Base-by-base conservation (phyloP, 1,284 basidiomycete species). In the Cryptococcus sp. region DNA sequence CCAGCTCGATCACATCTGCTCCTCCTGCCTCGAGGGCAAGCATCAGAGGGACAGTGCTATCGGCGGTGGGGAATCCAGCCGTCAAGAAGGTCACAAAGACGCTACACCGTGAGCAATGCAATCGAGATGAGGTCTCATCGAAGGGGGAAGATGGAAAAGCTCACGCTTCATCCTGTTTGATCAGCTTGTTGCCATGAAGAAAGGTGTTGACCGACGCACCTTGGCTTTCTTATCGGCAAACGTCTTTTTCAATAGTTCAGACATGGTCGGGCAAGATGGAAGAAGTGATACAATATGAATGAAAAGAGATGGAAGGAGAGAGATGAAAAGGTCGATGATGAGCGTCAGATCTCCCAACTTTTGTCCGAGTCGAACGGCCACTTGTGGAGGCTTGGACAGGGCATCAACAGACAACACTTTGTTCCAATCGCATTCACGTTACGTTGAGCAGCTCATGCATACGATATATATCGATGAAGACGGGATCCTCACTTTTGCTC, bases 1-100 rank as follows among this genome's bases (percentile, higher is more conserved):
- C 95, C 28, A 98, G 80, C 74, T 98, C 94, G 58, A 98, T 94
- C 58, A 97, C 82, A 71, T 97, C 92, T 40, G 89, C 83, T 21
- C 94, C 95, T 42, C 93, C 94, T 39, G 81, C 80, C 73, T 97
- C 85, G 80, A 98, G 86, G 19, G 86, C 86, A 33, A 97, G 81
- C 76, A 97, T 74, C 48, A 94, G 78, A 3, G 87, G 83, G 14
- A 95, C 88, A 0, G 94, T 97, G 53, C 86, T 84, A 62, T 83
- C 77, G 45, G 74, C 73, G 11, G 77, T 82, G 22, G 91, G 92
- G 74, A 83, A 95, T 23, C 92, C 92, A 48, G 90, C 91, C 21
- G 92, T 97, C 58, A 95, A 77, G 74, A 94, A 95, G 38, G 90
- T 87, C 52, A 92, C 82, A 53, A 92, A 78, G 19, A 84, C 88